Evolutionary conservation across 805 yeast genomes (phyloP), one percentile per base, ranked within the genome.

Genomic region (Starmerella floris): DNA sequence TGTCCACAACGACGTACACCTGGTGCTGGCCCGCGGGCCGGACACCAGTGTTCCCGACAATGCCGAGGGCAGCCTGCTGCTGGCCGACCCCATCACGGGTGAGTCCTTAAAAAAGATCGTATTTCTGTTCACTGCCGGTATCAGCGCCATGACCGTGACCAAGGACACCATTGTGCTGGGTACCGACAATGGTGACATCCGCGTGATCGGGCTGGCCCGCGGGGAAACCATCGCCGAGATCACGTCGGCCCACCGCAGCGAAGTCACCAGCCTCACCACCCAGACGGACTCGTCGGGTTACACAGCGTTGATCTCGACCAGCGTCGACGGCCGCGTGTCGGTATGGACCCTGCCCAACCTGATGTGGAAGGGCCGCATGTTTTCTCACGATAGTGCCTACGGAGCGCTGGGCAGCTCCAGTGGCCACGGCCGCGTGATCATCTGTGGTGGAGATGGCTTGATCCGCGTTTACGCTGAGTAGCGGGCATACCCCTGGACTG

Each of bases 251-350:
- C 56, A 54, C 45, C 39, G 46, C 16, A 43, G 46, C 23, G 50
- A 43, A 23, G 37, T 54, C 40, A 45, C 53, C 30, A 36, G 43
- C 42, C 30, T 44, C 34, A 25, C 19, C 27, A 21, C 35, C 27
- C 16, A 30, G 30, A 19, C 34, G 17, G 31, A 28, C 11, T 28
- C 31, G 17, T 22, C 34, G 22, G 32, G 32, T 5, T 4, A 19
- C 22, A 6, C 5, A 22, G 9, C 4, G 5, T 31, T 53, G 22
- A 32, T 54, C 11, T 41, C 54, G 16, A 50, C 57, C 11, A 46
- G 55, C 41, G 40, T 49, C 13, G 57, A 55, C 34, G 60, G 60
- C 39, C 45, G 50, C n/a, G 55, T 51, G 3, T 47, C 51, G 15
- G 22, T 54, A n/a, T 54, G 58, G 58, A 30, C 53, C 8, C 35